These are phyloP conservation scores for Austroboletus niveus DNA, from an alignment of 1,284 basidiomycete genomes.

Conservation along the genomic window DNA sequence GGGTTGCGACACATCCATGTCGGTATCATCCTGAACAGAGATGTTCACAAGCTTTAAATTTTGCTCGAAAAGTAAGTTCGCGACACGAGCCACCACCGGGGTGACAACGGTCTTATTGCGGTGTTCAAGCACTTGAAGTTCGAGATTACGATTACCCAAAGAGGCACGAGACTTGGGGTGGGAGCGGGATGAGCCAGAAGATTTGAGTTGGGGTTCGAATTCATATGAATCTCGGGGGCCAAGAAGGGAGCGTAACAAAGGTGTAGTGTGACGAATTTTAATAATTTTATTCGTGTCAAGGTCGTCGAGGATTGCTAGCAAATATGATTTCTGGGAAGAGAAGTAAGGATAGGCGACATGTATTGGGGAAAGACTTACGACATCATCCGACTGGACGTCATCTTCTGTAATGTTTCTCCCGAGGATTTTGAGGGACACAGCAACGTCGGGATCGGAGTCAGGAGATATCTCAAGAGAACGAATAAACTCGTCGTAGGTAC, in stretches of 20 bases:
- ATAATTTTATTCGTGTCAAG: conserved; percentile 33
- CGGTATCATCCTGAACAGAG: conserved; percentile 21
- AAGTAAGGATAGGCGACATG: conserved; percentile 2
- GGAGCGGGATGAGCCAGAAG: conserved; percentile 18
- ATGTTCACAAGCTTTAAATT: conserved; percentile 39
- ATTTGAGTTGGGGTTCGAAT: conserved; percentile 6
- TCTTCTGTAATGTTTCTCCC: conserved; percentile 32
- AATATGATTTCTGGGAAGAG: conserved; percentile 37
- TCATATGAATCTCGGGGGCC: conserved; percentile 27
- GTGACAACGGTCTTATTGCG: conserved; percentile 49
- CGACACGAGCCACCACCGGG: conserved; percentile 44
- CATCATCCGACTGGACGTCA: conserved; percentile 43
- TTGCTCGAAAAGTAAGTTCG: conserved; percentile 47
- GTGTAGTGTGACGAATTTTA: conserved; percentile 33
- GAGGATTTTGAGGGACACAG: conserved; percentile 27
- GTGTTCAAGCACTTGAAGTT: conserved; percentile 41
- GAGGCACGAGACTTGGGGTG: conserved; percentile 12
- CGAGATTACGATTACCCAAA: conserved; percentile 16
- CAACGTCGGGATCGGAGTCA: conserved; percentile 21
- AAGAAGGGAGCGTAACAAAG: conserved; percentile 31
- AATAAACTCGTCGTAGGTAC: conserved; percentile 41
- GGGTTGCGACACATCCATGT: conserved; percentile 25
- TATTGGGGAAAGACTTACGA: conserved; percentile 34
- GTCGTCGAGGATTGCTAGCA: conserved; percentile 35
- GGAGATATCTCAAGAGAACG: conserved; percentile 32